A percentile compares a stretch with the other conserved stretches of the same genome.
These are phyloP conservation scores for Scenedesmus sp. DNA, from an alignment of 163 green algal species.

Conservation along the genomic window DNA sequence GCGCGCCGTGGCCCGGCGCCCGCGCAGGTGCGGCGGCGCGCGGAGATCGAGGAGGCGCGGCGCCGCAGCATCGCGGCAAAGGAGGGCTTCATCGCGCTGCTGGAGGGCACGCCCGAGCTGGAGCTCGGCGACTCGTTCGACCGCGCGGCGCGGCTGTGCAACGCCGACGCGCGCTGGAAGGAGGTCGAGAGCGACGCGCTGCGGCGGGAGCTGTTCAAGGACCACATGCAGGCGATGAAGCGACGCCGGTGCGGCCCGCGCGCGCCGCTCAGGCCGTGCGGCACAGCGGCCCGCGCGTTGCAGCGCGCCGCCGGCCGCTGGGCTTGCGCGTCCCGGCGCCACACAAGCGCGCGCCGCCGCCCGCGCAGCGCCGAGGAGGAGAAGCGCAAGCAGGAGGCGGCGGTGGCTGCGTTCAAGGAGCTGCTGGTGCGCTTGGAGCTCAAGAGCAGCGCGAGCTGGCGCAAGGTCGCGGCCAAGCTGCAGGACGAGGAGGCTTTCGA, in stretches of 20 bases:
- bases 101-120: slow-evolving; percentile 39
- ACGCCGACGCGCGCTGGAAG: slow-evolving; percentile 81
- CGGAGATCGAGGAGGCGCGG: slow-evolving; percentile 27
- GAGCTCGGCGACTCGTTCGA: slow-evolving; percentile 21
- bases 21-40: slow-evolving; percentile 38
- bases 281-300: neutral
- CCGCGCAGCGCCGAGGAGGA: slow-evolving; percentile 45
- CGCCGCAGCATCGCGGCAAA: slow-evolving; percentile 36
- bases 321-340: neutral
- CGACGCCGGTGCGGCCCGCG: slow-evolving; percentile 2
- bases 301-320: neutral
- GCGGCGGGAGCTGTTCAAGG: slow-evolving; percentile 33
- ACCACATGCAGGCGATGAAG: slow-evolving; percentile 39
- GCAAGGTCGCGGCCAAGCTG: slow-evolving; percentile 60
- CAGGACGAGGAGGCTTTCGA: slow-evolving; percentile 62
- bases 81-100: slow-evolving; percentile 40
- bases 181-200: slow-evolving; percentile 28
- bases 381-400: slow-evolving; percentile 50
- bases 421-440: slow-evolving; percentile 67
- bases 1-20: no score
- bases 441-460: slow-evolving; percentile 53
- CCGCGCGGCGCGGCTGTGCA: slow-evolving; percentile 65
- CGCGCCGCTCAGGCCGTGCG: neutral
- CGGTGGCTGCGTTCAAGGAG: slow-evolving; percentile 58
- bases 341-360: neutral